Base-by-base conservation (phyloP, 768 basidiomycete genomes). In the Suillus paluster region DNA sequence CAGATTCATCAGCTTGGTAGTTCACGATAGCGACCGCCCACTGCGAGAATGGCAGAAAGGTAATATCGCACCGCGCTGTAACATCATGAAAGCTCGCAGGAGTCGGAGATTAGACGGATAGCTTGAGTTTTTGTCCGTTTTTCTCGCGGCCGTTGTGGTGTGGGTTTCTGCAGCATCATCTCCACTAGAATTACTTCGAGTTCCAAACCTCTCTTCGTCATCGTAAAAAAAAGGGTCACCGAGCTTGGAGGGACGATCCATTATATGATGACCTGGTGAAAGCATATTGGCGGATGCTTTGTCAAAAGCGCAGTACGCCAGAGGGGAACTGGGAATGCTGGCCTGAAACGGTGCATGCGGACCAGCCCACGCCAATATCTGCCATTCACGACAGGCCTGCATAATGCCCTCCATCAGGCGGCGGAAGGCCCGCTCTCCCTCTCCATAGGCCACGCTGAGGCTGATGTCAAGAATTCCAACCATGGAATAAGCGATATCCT, bases 401-500 rank as follows among this genome's bases (percentile, higher is more conserved):
- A 68, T 57, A 36, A 69, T 69, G 21, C 41, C 67, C 42, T 66
- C 69, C 69, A 69, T 66, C 27, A 74, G 61, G 44, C 73, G 60
- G 50, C 65, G 63, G 11, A 73, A 74, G 11, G 73, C 67, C 6
- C 65, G 63, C 38, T 55, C 62, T 6, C 73, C 71, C 44, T 70
- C 67, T 38, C 71, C 73, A 17, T 74, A 73, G 11, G 64, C 64
- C 9, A 72, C 64, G 11, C 61, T 55, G 42, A 74, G 64, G 42
- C 58, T 65, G 52, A 72, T 63, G 39, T 73, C 57, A 33, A 73
- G 64, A 27, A 73, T 63, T 6, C 71, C 72, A n/a, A 74, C 25
- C 38, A 73, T 63, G 5, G 63, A 70, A 44, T 72, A 72, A 19
- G 73, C 67, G 15, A 62, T 59, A 14, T 74, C 72, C 60, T 74